Conservation (phyloP, 192 early-diverging fungal species). For the Paraglomus occultum region DNA sequence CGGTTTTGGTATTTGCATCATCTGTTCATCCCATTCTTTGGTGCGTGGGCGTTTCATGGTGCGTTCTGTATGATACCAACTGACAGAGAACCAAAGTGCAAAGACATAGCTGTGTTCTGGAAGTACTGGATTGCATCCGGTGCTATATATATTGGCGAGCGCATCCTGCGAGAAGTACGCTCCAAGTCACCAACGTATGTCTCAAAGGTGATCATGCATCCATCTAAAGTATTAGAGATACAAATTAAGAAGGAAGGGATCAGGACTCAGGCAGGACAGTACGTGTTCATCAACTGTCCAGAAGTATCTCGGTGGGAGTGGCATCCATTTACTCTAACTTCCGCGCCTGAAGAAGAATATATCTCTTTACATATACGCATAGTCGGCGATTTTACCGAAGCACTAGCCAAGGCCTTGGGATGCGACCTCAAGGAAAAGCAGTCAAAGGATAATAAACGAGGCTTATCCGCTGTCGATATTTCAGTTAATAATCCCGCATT, state of each 20-base stretch:
- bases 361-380: conserved; percentile 76
- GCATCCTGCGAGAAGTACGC: conserved; percentile 60
- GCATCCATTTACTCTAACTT: conserved; percentile 79
- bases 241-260: conserved; percentile 57
- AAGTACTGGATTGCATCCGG: conserved; percentile 59
- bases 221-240: conserved; percentile 70
- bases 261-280: conserved; percentile 65
- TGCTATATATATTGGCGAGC: conserved; percentile 60
- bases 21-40: conserved; percentile 65
- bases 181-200: conserved; percentile 57
- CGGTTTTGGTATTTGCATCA: conserved; percentile 81
- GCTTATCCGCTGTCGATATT: conserved; percentile 22
- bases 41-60: conserved; percentile 68
- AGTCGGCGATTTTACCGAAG: conserved; percentile 72
- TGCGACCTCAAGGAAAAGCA: conserved; percentile 51
- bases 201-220: conserved; percentile 72
- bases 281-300: conserved; percentile 71
- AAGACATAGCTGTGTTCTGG: conserved; percentile 50
- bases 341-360: conserved; percentile 73
- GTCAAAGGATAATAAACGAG: conserved; percentile 37
- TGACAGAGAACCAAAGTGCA: conserved; percentile 42
- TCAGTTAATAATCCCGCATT: conserved; percentile 22
- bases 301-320: conserved; percentile 69
- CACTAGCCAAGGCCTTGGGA: conserved; percentile 60
- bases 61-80: conserved; percentile 51